Conservation (phyloP, 2,329 filamentous ascomycete species). For the Aspergillus clavatus region DNA sequence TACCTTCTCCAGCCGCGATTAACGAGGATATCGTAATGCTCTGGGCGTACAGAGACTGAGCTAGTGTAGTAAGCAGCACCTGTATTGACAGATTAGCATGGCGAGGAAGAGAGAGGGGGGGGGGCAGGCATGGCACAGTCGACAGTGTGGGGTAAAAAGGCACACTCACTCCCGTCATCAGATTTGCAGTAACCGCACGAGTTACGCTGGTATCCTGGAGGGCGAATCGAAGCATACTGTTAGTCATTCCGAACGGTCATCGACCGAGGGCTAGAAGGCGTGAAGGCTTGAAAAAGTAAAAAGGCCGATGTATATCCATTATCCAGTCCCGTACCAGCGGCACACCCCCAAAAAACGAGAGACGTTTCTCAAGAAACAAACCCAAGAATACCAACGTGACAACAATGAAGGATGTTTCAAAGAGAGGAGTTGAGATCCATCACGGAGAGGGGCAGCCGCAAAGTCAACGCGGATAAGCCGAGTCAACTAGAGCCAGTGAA, state of each 20-base stretch:
- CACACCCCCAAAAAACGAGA: not conserved
- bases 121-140: not conserved
- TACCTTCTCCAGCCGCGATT: constrained; percentile 49
- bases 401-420: constrained; percentile 2
- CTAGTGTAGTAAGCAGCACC: constrained; percentile 45
- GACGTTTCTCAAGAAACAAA: not conserved
- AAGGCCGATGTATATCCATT: too few relatives aligned
- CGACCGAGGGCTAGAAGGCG: not conserved
- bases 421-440: constrained; percentile 3
- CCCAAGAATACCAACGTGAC: constrained; percentile 6
- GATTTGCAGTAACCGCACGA: constrained; percentile 48
- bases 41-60: constrained; percentile 40
- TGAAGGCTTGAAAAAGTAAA: not conserved
- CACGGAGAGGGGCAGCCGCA: not conserved
- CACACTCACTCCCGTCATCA: constrained; percentile 41
- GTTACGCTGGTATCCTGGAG: constrained; percentile 44
- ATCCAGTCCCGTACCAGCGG: not conserved
- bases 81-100: constrained; percentile 20
- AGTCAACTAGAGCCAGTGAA: constrained; percentile 25
- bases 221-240: not conserved
- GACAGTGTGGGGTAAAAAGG: not conserved
- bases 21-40: constrained; percentile 46
- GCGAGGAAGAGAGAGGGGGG: constrained; percentile 5
- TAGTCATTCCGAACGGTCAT: not conserved
- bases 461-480: not conserved